phyloP scores from a whole-genome alignment of 2,329 filamentous ascomycete species.

The Paraphoma chrysanthemicola region DNA sequence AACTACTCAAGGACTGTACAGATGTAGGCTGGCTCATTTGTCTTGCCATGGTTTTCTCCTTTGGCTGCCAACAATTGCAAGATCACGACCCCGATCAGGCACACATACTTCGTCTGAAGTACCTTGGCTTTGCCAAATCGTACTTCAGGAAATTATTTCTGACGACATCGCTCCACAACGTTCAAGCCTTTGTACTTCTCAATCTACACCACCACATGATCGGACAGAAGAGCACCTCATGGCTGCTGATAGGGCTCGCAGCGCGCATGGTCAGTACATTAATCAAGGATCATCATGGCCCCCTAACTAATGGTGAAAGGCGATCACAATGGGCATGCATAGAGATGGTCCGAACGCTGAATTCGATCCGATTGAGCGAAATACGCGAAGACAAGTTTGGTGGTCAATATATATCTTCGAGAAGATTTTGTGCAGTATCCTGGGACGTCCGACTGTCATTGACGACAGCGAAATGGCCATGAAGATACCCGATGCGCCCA shows the following conservation, averaged over 20 bases:
- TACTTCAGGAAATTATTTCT: constrained; percentile 47
- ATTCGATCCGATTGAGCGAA: constrained; percentile 43
- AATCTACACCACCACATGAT: constrained; percentile 52
- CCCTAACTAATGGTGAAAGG: constrained; percentile 20
- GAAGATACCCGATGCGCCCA: constrained; percentile 23
- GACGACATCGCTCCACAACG: constrained; percentile 50
- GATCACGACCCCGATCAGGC: constrained; percentile 34
- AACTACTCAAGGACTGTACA: constrained; percentile 34
- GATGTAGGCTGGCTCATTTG: constrained; percentile 53
- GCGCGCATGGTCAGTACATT: constrained; percentile 44
- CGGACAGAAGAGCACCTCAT: constrained; percentile 52
- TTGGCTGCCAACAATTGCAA: constrained; percentile 50
- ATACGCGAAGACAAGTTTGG: constrained; percentile 34
- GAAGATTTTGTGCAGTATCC: constrained; percentile 30
- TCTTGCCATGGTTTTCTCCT: constrained; percentile 51
- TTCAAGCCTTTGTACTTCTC: constrained; percentile 53
- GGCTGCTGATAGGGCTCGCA: constrained; percentile 51
- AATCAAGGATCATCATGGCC: not conserved
- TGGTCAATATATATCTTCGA: constrained; percentile 37
- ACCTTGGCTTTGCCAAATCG: constrained; percentile 39
- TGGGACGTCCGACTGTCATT: constrained; percentile 34
- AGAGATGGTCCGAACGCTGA: constrained; percentile 49
- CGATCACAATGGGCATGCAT: constrained; percentile 55
- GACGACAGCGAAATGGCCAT: constrained; percentile 34
- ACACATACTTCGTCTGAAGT: constrained; percentile 27